Conservation (phyloP, 805 yeast genomes). For the Cyberlindnera xylosilytica region DNA sequence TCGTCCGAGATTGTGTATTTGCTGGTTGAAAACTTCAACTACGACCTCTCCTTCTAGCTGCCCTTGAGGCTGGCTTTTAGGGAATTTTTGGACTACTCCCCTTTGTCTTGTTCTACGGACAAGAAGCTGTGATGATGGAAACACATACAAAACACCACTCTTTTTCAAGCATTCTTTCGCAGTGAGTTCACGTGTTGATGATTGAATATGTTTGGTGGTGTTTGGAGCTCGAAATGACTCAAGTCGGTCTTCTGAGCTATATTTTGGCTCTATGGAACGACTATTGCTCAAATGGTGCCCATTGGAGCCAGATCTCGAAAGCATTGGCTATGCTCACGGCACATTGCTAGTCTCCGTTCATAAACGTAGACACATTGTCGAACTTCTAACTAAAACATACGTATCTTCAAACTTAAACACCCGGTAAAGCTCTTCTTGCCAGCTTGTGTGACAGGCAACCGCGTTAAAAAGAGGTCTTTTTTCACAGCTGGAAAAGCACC, state of each 20-base stretch:
- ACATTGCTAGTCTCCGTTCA: too few species aligned
- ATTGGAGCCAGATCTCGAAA: too few species aligned
- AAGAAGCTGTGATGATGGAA: not conserved
- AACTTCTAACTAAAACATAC: too few species aligned
- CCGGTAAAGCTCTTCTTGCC: too few species aligned
- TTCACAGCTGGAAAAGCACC: not conserved
- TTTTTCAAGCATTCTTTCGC: constrained; percentile 3
- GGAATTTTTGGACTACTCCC: constrained; percentile 26
- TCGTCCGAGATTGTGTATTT: constrained; percentile 99
- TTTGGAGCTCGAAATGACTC: not conserved
- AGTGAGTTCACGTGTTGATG: constrained; percentile 13
- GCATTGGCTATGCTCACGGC: too few species aligned
- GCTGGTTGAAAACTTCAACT: constrained; percentile 99
- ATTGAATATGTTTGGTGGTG: constrained; percentile 5
- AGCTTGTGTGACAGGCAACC: too few species aligned
- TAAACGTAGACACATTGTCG: too few species aligned
- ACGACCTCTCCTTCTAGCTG: constrained; percentile 64
- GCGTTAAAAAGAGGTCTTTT: not conserved
- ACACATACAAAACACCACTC: constrained; percentile 1
- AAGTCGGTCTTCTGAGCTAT: too few species aligned
- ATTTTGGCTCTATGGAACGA: too few species aligned
- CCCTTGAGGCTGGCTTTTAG: constrained; percentile 8
- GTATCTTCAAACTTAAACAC: too few species aligned
- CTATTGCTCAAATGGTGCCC: too few species aligned
- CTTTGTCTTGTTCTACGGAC: constrained; percentile 5